A percentile compares a stretch with the other conserved stretches of the same genome.
phyloP scores from a whole-genome alignment of 371 early-diverging fungal species.

The Conidiobolus incongruus region DNA sequence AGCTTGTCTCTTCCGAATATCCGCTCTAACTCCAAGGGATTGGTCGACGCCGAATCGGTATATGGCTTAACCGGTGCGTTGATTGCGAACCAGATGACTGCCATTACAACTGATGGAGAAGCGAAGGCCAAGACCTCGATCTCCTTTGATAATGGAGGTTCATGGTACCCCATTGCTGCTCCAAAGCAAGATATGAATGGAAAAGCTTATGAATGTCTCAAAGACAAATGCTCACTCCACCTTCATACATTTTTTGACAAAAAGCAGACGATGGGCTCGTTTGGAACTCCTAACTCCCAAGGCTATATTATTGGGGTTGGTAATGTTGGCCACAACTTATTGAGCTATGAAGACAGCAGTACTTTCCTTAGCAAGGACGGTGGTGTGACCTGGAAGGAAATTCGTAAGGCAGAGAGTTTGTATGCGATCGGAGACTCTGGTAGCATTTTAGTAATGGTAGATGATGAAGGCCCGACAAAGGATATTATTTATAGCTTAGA shows the following conservation, averaged over 20 bases:
- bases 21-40: conserved; percentile 41
- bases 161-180: background rate
- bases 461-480: conserved; percentile 48
- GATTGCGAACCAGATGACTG: conserved; percentile 66
- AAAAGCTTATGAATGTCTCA: conserved; percentile 18
- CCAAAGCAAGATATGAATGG: background rate
- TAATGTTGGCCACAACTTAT: conserved; percentile 46
- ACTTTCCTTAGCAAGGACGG: conserved; percentile 66
- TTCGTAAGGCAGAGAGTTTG: conserved; percentile 24
- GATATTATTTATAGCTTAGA: conserved; percentile 36
- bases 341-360: conserved; percentile 28
- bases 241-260: conserved; percentile 48
- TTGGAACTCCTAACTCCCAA: conserved; percentile 42
- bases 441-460: conserved; percentile 35
- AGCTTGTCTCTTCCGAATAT: conserved; percentile 46
- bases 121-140: conserved; percentile 25
- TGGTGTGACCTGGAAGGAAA: conserved; percentile 44
- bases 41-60: conserved; percentile 85
- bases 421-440: conserved; percentile 76
- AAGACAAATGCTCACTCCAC: conserved; percentile 36
- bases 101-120: conserved; percentile 40
- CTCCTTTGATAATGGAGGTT: conserved; percentile 3
- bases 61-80: conserved; percentile 64
- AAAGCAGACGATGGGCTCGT: conserved; percentile 24
- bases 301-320: conserved; percentile 82